Percentiles rank a stretch among this genome's conserved stretches.
Evolutionary conservation across 257 asterid genomes (phyloP).

Genomic region (Solanum peruvianum): DNA sequence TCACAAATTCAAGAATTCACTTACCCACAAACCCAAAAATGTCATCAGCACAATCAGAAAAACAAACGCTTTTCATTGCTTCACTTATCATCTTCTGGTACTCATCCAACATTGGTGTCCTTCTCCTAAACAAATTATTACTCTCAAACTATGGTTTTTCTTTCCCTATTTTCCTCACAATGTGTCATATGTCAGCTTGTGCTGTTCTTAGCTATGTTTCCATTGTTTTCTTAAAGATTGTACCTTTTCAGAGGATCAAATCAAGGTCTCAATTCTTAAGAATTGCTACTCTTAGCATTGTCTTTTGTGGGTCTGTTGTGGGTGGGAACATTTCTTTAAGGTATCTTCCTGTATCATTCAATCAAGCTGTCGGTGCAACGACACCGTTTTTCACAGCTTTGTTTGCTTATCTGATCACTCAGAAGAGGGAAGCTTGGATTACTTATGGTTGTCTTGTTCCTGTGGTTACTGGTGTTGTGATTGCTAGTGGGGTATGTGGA

Average conservation of each 20-base stretch:
- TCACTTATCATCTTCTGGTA: slow-evolving; percentile 8
- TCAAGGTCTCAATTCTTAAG: slow-evolving; percentile 22
- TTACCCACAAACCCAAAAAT: background rate
- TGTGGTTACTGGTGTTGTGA: slow-evolving; percentile 24
- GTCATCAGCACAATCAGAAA: background rate
- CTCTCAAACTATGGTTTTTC: slow-evolving; percentile 22
- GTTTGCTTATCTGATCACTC: slow-evolving; percentile 20
- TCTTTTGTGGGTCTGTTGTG: slow-evolving; percentile 25
- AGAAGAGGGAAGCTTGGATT: slow-evolving; percentile 25
- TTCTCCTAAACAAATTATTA: slow-evolving; percentile 22
- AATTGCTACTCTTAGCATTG: slow-evolving; percentile 19
- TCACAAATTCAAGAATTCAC: background rate
- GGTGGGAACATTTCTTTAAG: slow-evolving; percentile 22
- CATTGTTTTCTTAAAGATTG: slow-evolving; percentile 21
- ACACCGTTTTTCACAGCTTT: slow-evolving; percentile 31
- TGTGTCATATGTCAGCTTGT: slow-evolving; percentile 32
- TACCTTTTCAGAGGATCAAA: slow-evolving; percentile 21
- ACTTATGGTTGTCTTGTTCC: slow-evolving; percentile 20
- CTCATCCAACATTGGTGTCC: slow-evolving; percentile 25
- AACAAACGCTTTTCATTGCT: background rate
- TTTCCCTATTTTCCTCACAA: slow-evolving; percentile 26
- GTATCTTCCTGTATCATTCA: slow-evolving; percentile 23
- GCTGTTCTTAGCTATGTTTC: slow-evolving; percentile 21
- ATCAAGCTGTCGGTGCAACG: slow-evolving; percentile 28
- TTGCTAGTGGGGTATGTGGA: slow-evolving; percentile 31